Conservation (phyloP, 768 basidiomycete genomes). For the Pleurotus citrinopileatus region DNA sequence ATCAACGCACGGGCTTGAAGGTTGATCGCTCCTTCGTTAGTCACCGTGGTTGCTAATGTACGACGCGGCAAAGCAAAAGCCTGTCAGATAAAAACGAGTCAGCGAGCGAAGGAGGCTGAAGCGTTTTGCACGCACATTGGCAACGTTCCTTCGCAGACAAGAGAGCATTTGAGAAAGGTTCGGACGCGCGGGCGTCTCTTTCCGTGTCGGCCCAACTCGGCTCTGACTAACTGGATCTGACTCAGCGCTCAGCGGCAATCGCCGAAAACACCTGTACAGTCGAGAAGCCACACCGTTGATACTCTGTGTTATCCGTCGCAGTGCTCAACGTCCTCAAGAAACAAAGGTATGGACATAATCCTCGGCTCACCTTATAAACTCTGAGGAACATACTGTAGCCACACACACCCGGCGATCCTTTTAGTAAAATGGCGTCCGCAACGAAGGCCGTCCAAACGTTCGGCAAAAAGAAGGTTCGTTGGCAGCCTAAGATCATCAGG, state of each 20-base stretch:
- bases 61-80: background rate
- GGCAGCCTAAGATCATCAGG: background rate
- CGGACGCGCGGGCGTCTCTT: too few relatives aligned
- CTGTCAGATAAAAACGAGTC: background rate
- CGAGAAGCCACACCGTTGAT: constrained; percentile 1
- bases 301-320: constrained; percentile 10
- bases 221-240: too few relatives aligned
- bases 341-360: constrained; percentile 32
- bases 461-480: constrained; percentile 97
- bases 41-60: background rate
- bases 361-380: background rate
- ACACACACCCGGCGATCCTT: constrained; percentile 21
- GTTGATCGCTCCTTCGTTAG: background rate
- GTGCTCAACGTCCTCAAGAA: constrained; percentile 43
- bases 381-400: constrained; percentile 13
- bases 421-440: constrained; percentile 64
- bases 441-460: constrained; percentile 96
- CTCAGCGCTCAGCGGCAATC: constrained; percentile 2
- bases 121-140: constrained; percentile 6
- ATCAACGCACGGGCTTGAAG: background rate
- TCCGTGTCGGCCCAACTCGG: background rate
- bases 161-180: too few relatives aligned
- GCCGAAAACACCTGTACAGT: constrained; percentile 8
- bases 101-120: constrained; percentile 2
- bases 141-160: background rate